Conservation (phyloP, 2,329 filamentous ascomycete species). For the Calonectria ilicicola region DNA sequence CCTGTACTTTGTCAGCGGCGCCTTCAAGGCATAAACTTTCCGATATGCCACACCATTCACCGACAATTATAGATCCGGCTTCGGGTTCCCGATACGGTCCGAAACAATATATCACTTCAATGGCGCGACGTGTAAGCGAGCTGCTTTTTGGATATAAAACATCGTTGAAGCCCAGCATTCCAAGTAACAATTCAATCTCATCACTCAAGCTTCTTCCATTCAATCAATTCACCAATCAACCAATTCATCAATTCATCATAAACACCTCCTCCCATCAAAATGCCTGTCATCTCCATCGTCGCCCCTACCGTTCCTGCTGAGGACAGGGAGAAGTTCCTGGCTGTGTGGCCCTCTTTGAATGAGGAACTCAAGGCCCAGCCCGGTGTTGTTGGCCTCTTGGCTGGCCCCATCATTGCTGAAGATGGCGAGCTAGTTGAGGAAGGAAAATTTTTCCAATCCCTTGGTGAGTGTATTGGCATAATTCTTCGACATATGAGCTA, state of each 20-base stretch:
- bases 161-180: neutral
- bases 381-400: slow-evolving; percentile 12
- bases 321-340: slow-evolving; percentile 17
- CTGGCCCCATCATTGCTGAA: slow-evolving; percentile 15
- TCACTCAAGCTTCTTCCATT: neutral
- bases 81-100: neutral
- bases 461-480: neutral
- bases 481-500: neutral
- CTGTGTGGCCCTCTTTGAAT: slow-evolving; percentile 11
- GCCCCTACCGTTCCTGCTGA: slow-evolving; percentile 12
- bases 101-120: neutral
- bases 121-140: neutral
- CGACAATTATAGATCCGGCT: neutral
- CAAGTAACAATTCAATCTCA: neutral
- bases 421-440: neutral
- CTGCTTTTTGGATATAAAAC: neutral
- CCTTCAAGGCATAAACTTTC: too few relatives aligned
- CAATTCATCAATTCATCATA: neutral
- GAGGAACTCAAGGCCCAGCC: slow-evolving; percentile 23
- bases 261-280: neutral
- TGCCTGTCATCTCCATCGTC: slow-evolving; percentile 23
- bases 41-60: neutral
- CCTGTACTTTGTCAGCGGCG: neutral
- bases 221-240: neutral
- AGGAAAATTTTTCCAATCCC: slow-evolving; percentile 23